Evolutionary conservation across 2,329 filamentous ascomycete genomes (phyloP), one percentile per base, ranked within the genome.

Genomic region (Neopestalotiopsis sp.): DNA sequence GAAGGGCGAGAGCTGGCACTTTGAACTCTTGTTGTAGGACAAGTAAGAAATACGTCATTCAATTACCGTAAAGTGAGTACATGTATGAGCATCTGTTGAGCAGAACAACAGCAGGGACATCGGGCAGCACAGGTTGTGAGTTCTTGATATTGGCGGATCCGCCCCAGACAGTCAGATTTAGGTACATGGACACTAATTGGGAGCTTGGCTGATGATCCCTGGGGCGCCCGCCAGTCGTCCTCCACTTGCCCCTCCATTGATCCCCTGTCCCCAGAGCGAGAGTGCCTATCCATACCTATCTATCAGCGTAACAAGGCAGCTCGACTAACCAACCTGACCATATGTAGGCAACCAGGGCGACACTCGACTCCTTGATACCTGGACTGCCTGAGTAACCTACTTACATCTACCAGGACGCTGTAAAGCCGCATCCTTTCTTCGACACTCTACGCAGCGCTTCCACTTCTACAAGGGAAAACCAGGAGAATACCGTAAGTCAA

Each of bases 301-400:
- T 28, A 10, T 12, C n/a, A 20, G 34, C 20, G 24, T 30, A 12
- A 28, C 24, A 28, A 64, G 61, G 61, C 61, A 64, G 61, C 40
- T 64, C 42, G n/a, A 49, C 61, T 34, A 49, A 45, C 20, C 45
- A 52, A n/a, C 45, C 45, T 20, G 57, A 40, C 34, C 61, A 38
- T 10, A 38, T 38, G 38, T 49, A 64, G 61, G 61, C 61, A 64
- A 17, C 61, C 61, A 64, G 40, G 38, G 20, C 38, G 20, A 64
- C 34, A 34, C 40, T n/a, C 34, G 49, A 64, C 61, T 49, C 24
- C n/a, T 49, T 64, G 61, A 64, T 64, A 49, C 61, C 9, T 52
- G 14, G 13, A 49, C 45, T 49, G 45, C 45, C 34, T 38, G 10
- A 38, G 34, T 28, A 10, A 38, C 34, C 34, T 9, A 38, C 10